These are phyloP conservation scores for Dioszegia aurantiaca DNA, from an alignment of 768 basidiomycete species.

Conservation along the genomic window DNA sequence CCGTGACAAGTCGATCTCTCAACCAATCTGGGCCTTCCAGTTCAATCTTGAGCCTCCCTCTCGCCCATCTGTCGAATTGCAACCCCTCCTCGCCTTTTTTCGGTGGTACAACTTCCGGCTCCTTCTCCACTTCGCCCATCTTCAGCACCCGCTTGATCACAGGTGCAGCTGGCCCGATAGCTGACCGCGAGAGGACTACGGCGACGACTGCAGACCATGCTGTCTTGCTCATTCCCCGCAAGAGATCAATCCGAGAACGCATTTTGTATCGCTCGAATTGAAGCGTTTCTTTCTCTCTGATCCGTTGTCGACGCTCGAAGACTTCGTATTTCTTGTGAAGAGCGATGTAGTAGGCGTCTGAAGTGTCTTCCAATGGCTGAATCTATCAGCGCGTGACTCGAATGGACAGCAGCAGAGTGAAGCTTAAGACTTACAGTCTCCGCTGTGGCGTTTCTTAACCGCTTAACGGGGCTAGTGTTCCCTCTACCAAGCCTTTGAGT, in stretches of 20 bases:
- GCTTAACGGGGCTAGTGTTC: slow-evolving; percentile 17
- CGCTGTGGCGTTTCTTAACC: slow-evolving; percentile 32
- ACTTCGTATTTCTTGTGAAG: slow-evolving; percentile 82
- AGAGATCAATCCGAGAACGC: slow-evolving; percentile 80
- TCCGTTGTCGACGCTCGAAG: slow-evolving; percentile 77
- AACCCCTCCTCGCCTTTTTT: neutral
- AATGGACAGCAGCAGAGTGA: too few relatives aligned
- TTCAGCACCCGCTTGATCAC: too few relatives aligned
- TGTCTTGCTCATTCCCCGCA: slow-evolving; percentile 60
- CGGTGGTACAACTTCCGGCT: too few relatives aligned
- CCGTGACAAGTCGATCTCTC: slow-evolving; percentile 24
- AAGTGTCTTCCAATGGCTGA: slow-evolving; percentile 65
- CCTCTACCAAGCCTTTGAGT: neutral
- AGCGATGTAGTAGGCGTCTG: slow-evolving; percentile 75
- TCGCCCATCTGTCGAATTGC: slow-evolving; percentile 18
- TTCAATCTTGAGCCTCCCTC: slow-evolving; percentile 27
- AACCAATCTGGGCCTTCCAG: slow-evolving; percentile 41
- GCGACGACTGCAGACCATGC: slow-evolving; percentile 33
- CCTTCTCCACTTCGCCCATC: neutral
- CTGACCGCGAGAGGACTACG: slow-evolving; percentile 24
- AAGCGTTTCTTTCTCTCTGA: slow-evolving; percentile 86
- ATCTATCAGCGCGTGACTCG: slow-evolving; percentile 1
- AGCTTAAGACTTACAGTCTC: slow-evolving; percentile 64
- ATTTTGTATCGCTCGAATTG: slow-evolving; percentile 89
- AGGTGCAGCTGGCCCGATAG: neutral